phyloP scores from a whole-genome alignment of 495 filamentous ascomycete genomes.

The Penicillium pulvis region DNA sequence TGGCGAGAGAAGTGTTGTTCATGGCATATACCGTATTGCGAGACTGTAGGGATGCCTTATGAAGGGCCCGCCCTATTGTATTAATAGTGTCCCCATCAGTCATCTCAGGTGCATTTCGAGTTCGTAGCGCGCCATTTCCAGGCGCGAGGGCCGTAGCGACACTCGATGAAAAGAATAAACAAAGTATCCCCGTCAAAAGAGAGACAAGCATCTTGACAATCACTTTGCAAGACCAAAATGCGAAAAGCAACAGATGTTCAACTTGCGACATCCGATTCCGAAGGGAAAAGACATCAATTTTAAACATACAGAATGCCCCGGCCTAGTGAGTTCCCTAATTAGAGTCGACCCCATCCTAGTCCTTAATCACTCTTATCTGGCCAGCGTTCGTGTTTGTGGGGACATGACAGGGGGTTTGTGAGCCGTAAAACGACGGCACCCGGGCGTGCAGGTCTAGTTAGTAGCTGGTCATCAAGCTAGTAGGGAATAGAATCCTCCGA shows the following conservation, averaged over 20 bases:
- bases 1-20: slow-evolving; percentile 41
- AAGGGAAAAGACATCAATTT: not conserved
- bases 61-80: slow-evolving; percentile 14
- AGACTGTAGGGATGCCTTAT: slow-evolving; percentile 9
- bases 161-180: not conserved
- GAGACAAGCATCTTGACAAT: not conserved
- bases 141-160: not conserved
- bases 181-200: not conserved
- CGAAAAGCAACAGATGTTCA: not conserved
- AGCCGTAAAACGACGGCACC: not conserved
- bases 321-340: not conserved
- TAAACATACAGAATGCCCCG: not conserved
- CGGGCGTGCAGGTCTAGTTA: not conserved
- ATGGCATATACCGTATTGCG: slow-evolving; percentile 24
- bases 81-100: slow-evolving; percentile 21
- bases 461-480: not conserved
- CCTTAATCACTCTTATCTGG: not conserved
- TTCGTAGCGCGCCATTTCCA: slow-evolving; percentile 12
- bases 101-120: slow-evolving; percentile 19
- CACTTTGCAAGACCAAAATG: not conserved
- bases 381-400: not conserved
- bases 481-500: slow-evolving; percentile 1
- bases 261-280: not conserved
- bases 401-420: not conserved
- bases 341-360: not conserved